phyloP scores from a whole-genome alignment of 495 filamentous ascomycete species.

The Thozetella sp. region DNA sequence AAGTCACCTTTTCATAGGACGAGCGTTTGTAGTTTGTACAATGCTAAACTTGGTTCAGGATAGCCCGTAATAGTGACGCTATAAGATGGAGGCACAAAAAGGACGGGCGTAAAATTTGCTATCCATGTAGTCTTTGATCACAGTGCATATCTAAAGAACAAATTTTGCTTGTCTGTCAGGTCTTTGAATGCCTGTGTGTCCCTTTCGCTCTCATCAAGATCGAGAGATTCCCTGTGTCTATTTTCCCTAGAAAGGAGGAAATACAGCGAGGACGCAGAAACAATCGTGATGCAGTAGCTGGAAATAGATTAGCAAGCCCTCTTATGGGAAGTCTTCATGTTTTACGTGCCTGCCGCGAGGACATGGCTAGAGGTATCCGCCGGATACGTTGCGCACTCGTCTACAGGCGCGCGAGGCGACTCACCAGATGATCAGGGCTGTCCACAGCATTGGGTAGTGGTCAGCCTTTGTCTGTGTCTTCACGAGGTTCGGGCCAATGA shows the following conservation, averaged over 20 bases:
- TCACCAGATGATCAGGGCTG: constrained; percentile 71
- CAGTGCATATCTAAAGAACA: constrained; percentile 73
- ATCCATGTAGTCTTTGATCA: too few species aligned
- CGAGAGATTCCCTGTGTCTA: constrained; percentile 41
- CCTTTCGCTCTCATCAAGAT: constrained; percentile 60
- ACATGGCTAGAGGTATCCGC: too few species aligned
- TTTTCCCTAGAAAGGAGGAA: constrained; percentile 60
- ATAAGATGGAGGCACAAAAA: too few species aligned
- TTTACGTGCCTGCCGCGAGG: too few species aligned
- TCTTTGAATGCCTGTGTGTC: constrained; percentile 70
- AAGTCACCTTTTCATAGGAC: too few species aligned
- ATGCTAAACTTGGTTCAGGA: too few species aligned
- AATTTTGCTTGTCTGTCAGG: constrained; percentile 76
- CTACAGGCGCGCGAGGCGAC: neutral
- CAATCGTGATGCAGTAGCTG: constrained; percentile 71
- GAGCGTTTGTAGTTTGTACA: too few species aligned
- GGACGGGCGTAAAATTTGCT: too few species aligned
- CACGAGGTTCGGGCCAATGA: constrained; percentile 72
- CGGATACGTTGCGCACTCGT: too few species aligned
- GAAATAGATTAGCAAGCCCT: constrained; percentile 4
- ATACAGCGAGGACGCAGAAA: constrained; percentile 55
- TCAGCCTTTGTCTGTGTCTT: constrained; percentile 57
- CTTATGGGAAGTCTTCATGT: neutral
- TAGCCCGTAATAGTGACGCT: too few species aligned
- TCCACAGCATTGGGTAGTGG: constrained; percentile 74